Conservation (phyloP, 768 basidiomycete species). For the Amanita rubescens region DNA sequence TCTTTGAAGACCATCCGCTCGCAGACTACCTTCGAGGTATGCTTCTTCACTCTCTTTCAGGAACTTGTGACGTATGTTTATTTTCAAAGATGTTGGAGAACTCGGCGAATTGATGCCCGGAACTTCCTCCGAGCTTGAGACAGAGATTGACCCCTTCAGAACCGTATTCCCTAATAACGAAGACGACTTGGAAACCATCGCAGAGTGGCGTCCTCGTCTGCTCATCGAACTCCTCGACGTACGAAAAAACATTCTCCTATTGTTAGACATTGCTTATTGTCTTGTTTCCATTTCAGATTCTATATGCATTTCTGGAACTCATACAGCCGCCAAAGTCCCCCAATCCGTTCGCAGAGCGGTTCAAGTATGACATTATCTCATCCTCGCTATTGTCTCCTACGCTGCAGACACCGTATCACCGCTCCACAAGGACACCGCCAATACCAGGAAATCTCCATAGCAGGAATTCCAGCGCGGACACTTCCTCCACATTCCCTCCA, state of each 20-base stretch:
- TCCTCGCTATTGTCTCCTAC: slow-evolving; percentile 65
- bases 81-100: slow-evolving; percentile 52
- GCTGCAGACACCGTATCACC: slow-evolving; percentile 34
- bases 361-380: slow-evolving; percentile 81
- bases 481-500: slow-evolving; percentile 6
- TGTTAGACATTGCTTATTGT: background rate
- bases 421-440: slow-evolving; percentile 26
- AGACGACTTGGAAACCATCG: slow-evolving; percentile 17
- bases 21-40: slow-evolving; percentile 65
- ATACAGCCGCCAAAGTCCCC: slow-evolving; percentile 26
- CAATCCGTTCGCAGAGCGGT: slow-evolving; percentile 62
- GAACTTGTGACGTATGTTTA: slow-evolving; percentile 2
- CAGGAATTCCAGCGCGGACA: slow-evolving; percentile 33
- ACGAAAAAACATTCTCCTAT: background rate
- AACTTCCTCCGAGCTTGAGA: slow-evolving; percentile 30
- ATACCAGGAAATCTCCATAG: slow-evolving; percentile 40
- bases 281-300: slow-evolving; percentile 22
- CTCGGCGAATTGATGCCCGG: slow-evolving; percentile 51
- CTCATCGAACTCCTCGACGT: slow-evolving; percentile 8
- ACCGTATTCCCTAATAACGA: slow-evolving; percentile 11
- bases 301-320: slow-evolving; percentile 30
- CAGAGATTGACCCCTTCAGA: slow-evolving; percentile 29
- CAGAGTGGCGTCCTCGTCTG: slow-evolving; percentile 32
- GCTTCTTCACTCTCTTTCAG: slow-evolving; percentile 4
- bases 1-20: slow-evolving; percentile 73